Conservation (phyloP, 352 stramenopile species). For the Pythium aristosporum region DNA sequence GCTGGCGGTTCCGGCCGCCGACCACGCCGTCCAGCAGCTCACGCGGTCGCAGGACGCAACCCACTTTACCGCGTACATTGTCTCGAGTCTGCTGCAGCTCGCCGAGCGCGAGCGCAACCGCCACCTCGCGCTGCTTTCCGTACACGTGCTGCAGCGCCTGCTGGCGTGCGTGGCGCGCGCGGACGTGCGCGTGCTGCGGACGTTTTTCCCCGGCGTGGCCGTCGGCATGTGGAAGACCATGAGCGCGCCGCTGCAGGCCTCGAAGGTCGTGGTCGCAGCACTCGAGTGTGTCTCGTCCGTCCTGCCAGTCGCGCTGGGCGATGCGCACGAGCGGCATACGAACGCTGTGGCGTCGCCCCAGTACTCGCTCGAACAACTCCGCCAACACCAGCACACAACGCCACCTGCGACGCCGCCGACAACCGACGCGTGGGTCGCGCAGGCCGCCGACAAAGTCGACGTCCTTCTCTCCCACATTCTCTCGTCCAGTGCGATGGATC, state of each 20-base stretch:
- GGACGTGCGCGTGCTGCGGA: slow-evolving; percentile 32
- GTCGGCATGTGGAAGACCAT: slow-evolving; percentile 64
- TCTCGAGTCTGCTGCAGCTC: slow-evolving; percentile 62
- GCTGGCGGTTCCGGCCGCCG: slow-evolving; percentile 18
- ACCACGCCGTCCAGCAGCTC: slow-evolving; percentile 1
- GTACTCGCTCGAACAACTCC: slow-evolving; percentile 30
- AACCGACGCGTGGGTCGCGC: slow-evolving; percentile 49
- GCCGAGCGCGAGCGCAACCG: slow-evolving; percentile 33
- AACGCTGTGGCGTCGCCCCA: not conserved
- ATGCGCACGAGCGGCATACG: not conserved
- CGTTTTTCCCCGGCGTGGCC: slow-evolving; percentile 73
- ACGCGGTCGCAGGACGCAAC: slow-evolving; percentile 32
- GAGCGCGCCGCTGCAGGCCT: slow-evolving; percentile 64
- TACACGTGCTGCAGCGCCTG: slow-evolving; percentile 4
- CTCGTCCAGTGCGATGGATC: slow-evolving; percentile 25
- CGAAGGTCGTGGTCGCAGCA: slow-evolving; percentile 59
- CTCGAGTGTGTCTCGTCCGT: slow-evolving; percentile 47
- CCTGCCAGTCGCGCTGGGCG: slow-evolving; percentile 41
- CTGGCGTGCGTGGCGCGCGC: not conserved
- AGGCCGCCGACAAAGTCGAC: slow-evolving; percentile 62
- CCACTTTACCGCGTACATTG: slow-evolving; percentile 71
- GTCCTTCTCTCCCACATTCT: slow-evolving; percentile 65
- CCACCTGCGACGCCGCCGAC: not conserved
- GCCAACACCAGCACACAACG: slow-evolving; percentile 5
- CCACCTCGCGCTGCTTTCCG: slow-evolving; percentile 5